Evolutionary conservation across 495 filamentous ascomycete species (phyloP).

Genomic region (Penicillium psychrofluorescens): DNA sequence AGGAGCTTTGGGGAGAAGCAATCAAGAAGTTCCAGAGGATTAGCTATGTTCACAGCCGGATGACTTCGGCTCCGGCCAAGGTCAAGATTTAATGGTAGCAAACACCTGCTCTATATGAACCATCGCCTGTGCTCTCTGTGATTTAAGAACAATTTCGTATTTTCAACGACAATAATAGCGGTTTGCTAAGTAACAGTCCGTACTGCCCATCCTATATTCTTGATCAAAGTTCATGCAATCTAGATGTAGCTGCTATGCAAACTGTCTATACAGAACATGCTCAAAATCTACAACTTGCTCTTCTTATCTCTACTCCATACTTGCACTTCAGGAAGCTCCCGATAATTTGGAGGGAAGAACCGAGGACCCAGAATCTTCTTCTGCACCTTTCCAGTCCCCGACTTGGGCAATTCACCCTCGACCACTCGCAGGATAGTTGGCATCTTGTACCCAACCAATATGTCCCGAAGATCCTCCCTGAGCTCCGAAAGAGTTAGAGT

Average conservation of each 20-base stretch:
- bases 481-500: constrained; percentile 27
- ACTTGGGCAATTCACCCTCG: constrained; percentile 40
- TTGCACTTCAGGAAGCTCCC: constrained; percentile 26
- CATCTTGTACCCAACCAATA: constrained; percentile 40
- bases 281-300: constrained; percentile 7
- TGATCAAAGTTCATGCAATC: too few species aligned
- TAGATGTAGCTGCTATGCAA: too few species aligned
- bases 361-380: constrained; percentile 41
- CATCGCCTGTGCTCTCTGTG: too few species aligned
- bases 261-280: background rate
- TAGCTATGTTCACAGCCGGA: constrained; percentile 42
- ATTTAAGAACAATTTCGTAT: too few species aligned
- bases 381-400: constrained; percentile 41
- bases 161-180: too few species aligned
- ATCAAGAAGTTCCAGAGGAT: constrained; percentile 38
- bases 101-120: too few species aligned
- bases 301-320: constrained; percentile 22
- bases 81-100: constrained; percentile 19
- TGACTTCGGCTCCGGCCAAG: constrained; percentile 21
- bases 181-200: too few species aligned
- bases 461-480: constrained; percentile 29
- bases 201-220: too few species aligned
- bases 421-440: constrained; percentile 39
- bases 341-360: constrained; percentile 35
- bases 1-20: constrained; percentile 45